These are phyloP conservation scores for Penicillium samsonianum DNA, from an alignment of 495 filamentous ascomycete genomes.

Conservation along the genomic window DNA sequence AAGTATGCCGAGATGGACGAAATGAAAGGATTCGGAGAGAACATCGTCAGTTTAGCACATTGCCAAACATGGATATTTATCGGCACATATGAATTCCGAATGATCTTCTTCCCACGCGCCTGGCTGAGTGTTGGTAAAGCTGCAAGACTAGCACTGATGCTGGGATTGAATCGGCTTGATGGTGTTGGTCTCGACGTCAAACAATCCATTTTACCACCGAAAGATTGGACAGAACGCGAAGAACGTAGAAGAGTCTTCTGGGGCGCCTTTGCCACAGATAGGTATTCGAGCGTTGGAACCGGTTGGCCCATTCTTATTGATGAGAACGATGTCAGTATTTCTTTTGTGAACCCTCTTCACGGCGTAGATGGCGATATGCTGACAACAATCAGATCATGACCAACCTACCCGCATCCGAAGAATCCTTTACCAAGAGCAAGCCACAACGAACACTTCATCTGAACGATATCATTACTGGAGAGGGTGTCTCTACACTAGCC, in stretches of 20 bases:
- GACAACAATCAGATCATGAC: slow-evolving; percentile 63
- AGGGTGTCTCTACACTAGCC: slow-evolving; percentile 69
- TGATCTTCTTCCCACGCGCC: slow-evolving; percentile 96
- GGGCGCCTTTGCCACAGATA: slow-evolving; percentile 86
- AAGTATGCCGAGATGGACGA: slow-evolving; percentile 90
- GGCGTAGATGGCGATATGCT: neutral
- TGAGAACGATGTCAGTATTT: slow-evolving; percentile 71
- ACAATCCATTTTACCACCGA: slow-evolving; percentile 79
- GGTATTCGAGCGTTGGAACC: slow-evolving; percentile 95
- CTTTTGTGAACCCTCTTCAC: neutral
- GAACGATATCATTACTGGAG: slow-evolving; percentile 67
- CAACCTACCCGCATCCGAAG: slow-evolving; percentile 80
- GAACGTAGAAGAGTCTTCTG: slow-evolving; percentile 92
- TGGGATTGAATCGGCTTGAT: slow-evolving; percentile 88
- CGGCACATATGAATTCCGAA: slow-evolving; percentile 86
- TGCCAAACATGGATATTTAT: slow-evolving; percentile 82
- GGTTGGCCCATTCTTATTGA: slow-evolving; percentile 96
- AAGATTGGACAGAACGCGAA: slow-evolving; percentile 92
- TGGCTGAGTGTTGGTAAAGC: slow-evolving; percentile 90
- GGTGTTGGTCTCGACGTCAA: slow-evolving; percentile 88
- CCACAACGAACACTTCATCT: slow-evolving; percentile 69
- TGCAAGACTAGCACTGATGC: slow-evolving; percentile 80
- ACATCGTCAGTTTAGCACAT: slow-evolving; percentile 76
- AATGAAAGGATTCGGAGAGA: slow-evolving; percentile 90
- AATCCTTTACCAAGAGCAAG: slow-evolving; percentile 81